Conservation (phyloP, 345 rosid genomes). For the Arabidopsis arenosa region DNA sequence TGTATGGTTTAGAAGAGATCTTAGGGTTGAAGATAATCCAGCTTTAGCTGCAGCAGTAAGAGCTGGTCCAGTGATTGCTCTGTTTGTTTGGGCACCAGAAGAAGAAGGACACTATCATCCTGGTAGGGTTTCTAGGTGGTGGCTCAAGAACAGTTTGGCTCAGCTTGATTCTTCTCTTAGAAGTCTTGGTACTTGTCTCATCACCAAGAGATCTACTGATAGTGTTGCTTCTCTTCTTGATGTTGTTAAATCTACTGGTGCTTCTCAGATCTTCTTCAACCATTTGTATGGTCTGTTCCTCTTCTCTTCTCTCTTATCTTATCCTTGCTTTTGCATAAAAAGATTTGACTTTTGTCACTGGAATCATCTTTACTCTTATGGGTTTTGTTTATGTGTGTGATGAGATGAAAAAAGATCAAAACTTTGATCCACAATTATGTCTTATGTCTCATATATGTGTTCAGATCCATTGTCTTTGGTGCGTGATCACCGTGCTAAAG, state of each 20-base stretch:
- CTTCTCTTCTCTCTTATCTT: constrained; percentile 16
- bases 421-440: not conserved
- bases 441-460: no score
- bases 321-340: not conserved
- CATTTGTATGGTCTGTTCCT: constrained; percentile 85
- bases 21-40: constrained; percentile 94
- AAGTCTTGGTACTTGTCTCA: constrained; percentile 81
- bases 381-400: not conserved
- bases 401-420: not conserved
- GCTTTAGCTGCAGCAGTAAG: constrained; percentile 93
- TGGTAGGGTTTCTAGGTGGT: constrained; percentile 99
- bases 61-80: constrained; percentile 79
- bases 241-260: constrained; percentile 85
- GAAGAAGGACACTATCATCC: constrained; percentile 91
- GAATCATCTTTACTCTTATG: not conserved
- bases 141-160: constrained; percentile 95
- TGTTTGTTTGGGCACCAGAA: constrained; percentile 94
- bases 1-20: constrained; percentile 99
- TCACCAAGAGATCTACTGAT: constrained; percentile 88
- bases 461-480: constrained; percentile 93
- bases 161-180: constrained; percentile 89
- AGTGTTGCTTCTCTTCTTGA: constrained; percentile 84
- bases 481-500: constrained; percentile 94
- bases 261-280: constrained; percentile 93
- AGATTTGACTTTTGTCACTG: not conserved